phyloP scores from a whole-genome alignment of 805 yeast species.

The Ogataea parapolymorpha region DNA sequence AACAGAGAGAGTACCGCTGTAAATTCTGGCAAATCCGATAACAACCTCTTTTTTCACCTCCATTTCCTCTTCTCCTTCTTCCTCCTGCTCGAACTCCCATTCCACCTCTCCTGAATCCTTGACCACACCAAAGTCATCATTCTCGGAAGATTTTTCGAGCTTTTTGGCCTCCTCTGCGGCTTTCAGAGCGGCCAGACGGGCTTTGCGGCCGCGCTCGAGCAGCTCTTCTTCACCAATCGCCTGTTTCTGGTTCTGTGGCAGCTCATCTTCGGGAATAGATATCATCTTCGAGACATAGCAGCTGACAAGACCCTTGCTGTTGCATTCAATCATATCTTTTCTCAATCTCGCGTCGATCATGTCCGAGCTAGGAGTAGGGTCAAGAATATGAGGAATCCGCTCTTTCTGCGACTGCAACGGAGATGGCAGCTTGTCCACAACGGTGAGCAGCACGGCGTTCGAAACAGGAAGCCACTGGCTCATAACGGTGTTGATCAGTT shows the following conservation, averaged over 20 bases:
- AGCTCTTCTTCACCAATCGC: constrained; percentile 52
- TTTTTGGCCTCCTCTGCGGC: constrained; percentile 54
- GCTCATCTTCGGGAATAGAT: constrained; percentile 76
- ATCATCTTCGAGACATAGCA: constrained; percentile 90
- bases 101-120: constrained; percentile 15
- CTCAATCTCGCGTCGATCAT: constrained; percentile 47
- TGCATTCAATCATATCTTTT: constrained; percentile 63
- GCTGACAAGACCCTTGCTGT: constrained; percentile 56
- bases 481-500: constrained; percentile 62
- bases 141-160: constrained; percentile 25
- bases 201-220: constrained; percentile 57
- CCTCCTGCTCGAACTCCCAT: constrained; percentile 49
- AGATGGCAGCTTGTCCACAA: constrained; percentile 80
- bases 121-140: constrained; percentile 21
- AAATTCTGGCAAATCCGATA: constrained; percentile 85
- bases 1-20: constrained; percentile 72
- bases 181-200: constrained; percentile 62
- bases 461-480: constrained; percentile 95
- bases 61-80: constrained; percentile 42
- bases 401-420: constrained; percentile 73
- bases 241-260: constrained; percentile 55
- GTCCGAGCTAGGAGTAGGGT: constrained; percentile 50
- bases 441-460: constrained; percentile 77
- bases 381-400: constrained; percentile 66
- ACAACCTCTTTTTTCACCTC: constrained; percentile 55